phyloP scores from a whole-genome alignment of 2,329 filamentous ascomycete genomes.

The Cercospora canescens region DNA sequence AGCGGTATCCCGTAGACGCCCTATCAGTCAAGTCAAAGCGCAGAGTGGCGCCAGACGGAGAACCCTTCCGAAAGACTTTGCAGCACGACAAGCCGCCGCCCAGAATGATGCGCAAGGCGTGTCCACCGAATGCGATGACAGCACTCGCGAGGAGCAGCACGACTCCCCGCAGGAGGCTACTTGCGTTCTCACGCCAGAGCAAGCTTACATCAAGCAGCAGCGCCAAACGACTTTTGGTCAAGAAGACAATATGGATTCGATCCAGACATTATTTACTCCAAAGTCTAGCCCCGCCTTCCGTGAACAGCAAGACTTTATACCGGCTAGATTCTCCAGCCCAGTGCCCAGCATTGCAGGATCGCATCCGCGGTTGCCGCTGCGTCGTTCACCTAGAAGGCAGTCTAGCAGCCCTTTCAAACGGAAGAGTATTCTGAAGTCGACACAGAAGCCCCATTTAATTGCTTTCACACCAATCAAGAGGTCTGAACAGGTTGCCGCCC shows the following conservation, averaged over 20 bases:
- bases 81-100: conserved; percentile 9
- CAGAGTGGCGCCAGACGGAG: conserved; percentile 24
- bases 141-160: not conserved
- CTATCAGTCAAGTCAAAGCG: conserved; percentile 22
- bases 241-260: not conserved
- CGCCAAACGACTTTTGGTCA: not conserved
- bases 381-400: conserved; percentile 30
- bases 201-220: conserved; percentile 5
- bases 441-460: conserved; percentile 27
- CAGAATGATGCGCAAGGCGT: not conserved
- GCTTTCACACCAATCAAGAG: conserved; percentile 33
- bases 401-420: conserved; percentile 32
- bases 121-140: not conserved
- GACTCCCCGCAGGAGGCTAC: not conserved
- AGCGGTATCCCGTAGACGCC: conserved; percentile 24
- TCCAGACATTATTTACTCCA: not conserved
- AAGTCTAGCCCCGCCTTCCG: not conserved
- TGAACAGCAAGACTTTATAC: not conserved
- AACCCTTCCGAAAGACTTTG: conserved; percentile 34
- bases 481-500: not conserved
- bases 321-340: conserved; percentile 20
- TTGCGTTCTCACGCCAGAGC: not conserved
- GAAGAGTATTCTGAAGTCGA: conserved; percentile 16
- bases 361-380: conserved; percentile 24
- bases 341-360: conserved; percentile 20